phyloP scores from a whole-genome alignment of 805 yeast genomes.

The Scheffersomyces spartinae region DNA sequence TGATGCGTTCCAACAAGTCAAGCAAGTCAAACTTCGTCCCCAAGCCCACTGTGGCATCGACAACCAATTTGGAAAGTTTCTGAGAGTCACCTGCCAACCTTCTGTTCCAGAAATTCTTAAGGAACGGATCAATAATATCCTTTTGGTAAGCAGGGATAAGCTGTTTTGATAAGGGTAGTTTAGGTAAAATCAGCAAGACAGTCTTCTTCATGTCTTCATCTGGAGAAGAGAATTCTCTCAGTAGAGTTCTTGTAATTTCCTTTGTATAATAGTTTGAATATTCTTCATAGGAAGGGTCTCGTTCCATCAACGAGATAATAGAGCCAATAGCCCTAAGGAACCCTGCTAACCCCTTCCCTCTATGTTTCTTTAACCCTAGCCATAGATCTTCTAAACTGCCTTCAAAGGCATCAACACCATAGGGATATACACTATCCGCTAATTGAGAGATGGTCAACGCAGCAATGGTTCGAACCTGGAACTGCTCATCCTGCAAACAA shows the following conservation, averaged over 20 bases:
- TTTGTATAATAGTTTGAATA: constrained; percentile 67
- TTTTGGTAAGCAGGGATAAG: constrained; percentile 38
- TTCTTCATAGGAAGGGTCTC: constrained; percentile 40
- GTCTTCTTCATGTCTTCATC: constrained; percentile 82
- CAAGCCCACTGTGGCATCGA: constrained; percentile 59
- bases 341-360: constrained; percentile 70
- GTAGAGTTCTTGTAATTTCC: constrained; percentile 56
- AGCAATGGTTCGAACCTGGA: constrained; percentile 54
- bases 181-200: constrained; percentile 56
- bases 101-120: constrained; percentile 71
- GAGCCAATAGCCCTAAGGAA: constrained; percentile 70
- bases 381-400: constrained; percentile 63
- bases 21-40: constrained; percentile 59
- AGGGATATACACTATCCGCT: constrained; percentile 77
- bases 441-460: constrained; percentile 63
- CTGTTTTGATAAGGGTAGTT: constrained; percentile 51
- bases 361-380: constrained; percentile 63
- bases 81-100: constrained; percentile 57
- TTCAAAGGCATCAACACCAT: constrained; percentile 85
- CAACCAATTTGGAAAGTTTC: constrained; percentile 46
- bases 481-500: constrained; percentile 55
- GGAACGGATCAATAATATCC: constrained; percentile 49
- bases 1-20: constrained; percentile 43
- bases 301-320: constrained; percentile 75
- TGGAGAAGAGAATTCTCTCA: constrained; percentile 66